phyloP scores from a whole-genome alignment of 202 grass and related monocot species.

The Brachypodium distachyon region DNA sequence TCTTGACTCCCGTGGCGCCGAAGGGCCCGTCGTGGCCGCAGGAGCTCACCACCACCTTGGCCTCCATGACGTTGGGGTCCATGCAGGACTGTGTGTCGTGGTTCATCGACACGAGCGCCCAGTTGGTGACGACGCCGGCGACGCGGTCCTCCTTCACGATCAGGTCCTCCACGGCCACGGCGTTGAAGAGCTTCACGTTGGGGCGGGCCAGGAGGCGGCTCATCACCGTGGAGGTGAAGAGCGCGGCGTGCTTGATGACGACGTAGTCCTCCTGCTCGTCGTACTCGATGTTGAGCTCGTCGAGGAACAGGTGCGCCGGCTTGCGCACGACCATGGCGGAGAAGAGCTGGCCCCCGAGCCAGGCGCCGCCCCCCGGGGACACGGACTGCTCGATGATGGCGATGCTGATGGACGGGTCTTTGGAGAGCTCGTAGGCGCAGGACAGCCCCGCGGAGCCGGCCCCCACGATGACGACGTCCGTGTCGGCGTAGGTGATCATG shows the following conservation, averaged over 20 bases:
- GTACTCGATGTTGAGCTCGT: constrained; percentile 66
- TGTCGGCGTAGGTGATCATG: constrained; percentile 87
- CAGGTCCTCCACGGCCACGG: constrained; percentile 75
- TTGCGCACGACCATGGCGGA: constrained; percentile 83
- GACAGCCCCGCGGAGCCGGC: constrained; percentile 78
- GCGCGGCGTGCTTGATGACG: constrained; percentile 77
- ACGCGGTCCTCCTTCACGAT: constrained; percentile 67
- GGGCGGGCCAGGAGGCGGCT: constrained; percentile 61
- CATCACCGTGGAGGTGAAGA: constrained; percentile 94
- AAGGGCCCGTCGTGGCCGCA: constrained; percentile 93
- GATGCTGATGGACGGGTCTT: constrained; percentile 57
- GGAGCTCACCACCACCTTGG: constrained; percentile 90
- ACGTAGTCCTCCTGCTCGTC: constrained; percentile 79
- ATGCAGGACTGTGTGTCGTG: constrained; percentile 93
- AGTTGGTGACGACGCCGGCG: constrained; percentile 83
- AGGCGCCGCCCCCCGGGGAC: constrained; percentile 79
- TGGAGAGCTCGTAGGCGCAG: constrained; percentile 92
- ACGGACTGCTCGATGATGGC: constrained; percentile 87
- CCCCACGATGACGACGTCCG: constrained; percentile 73
- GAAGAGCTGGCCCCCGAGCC: constrained; percentile 90
- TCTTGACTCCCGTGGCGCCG: constrained; percentile 77
- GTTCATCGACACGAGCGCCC: constrained; percentile 92
- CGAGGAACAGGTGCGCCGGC: constrained; percentile 78
- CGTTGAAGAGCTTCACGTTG: constrained; percentile 95
- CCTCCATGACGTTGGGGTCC: constrained; percentile 93